A percentile compares a stretch with the other conserved stretches of the same genome.
Evolutionary conservation across 139 green algal genomes (phyloP).

Genomic region (Nannochloris sp.): DNA sequence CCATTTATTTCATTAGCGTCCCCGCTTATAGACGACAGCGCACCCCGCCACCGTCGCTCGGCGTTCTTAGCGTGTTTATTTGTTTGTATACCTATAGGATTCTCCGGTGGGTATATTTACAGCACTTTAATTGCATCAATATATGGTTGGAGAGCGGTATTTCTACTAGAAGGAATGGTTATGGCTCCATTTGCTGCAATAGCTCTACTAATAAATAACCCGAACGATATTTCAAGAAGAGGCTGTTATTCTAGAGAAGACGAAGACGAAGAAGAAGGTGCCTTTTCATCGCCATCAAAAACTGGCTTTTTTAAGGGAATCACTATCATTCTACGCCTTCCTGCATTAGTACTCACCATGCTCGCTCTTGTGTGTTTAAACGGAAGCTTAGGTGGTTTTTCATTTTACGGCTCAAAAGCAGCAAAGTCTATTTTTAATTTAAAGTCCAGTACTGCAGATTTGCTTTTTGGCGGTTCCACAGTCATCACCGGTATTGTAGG

Average conservation of each 20-base stretch:
- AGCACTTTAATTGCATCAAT: constrained; percentile 52
- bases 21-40: constrained; percentile 93
- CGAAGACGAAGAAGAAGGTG: background rate
- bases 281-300: background rate
- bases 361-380: constrained; percentile 56
- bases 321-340: constrained; percentile 1
- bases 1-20: constrained; percentile 87
- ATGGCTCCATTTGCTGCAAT: constrained; percentile 84
- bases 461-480: constrained; percentile 82
- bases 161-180: constrained; percentile 64
- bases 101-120: constrained; percentile 76
- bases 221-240: constrained; percentile 45
- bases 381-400: constrained; percentile 72
- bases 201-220: constrained; percentile 35
- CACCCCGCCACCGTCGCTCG: constrained; percentile 58
- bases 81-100: constrained; percentile 83
- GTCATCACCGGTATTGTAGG: constrained; percentile 73
- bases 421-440: constrained; percentile 53
- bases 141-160: constrained; percentile 77
- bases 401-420: constrained; percentile 72
- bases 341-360: constrained; percentile 9
- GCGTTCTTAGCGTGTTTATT: constrained; percentile 87
- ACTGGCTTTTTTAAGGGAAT: background rate
- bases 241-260: constrained; percentile 2
- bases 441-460: constrained; percentile 50